Evolutionary conservation across 2,329 filamentous ascomycete genomes (phyloP).

Genomic region (Alternaria solani): DNA sequence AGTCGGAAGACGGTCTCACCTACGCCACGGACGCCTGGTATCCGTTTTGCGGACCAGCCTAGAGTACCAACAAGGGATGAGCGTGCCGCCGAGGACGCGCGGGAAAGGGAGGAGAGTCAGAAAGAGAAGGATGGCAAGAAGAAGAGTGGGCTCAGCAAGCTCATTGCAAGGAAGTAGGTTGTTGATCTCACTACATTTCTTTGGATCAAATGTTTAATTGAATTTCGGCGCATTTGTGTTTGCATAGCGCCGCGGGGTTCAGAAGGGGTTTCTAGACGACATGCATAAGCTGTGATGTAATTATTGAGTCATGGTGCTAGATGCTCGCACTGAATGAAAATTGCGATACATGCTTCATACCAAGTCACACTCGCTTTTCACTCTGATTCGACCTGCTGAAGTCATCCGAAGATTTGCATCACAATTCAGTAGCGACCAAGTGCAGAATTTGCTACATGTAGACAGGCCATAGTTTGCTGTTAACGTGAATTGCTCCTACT

Average conservation of each 20-base stretch:
- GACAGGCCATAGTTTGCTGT: neutral
- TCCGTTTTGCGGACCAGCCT: slow-evolving; percentile 66
- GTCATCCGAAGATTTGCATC: neutral
- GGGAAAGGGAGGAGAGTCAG: slow-evolving; percentile 31
- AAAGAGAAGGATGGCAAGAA: slow-evolving; percentile 21
- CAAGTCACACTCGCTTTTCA: neutral
- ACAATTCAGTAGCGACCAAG: neutral
- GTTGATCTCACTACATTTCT: neutral
- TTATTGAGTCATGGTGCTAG: neutral
- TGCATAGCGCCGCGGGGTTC: slow-evolving; percentile 5
- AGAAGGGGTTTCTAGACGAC: neutral
- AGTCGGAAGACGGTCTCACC: slow-evolving; percentile 20
- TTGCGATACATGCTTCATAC: neutral
- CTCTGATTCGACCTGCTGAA: neutral
- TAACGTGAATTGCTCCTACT: neutral
- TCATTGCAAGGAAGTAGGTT: slow-evolving; percentile 27
- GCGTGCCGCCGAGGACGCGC: slow-evolving; percentile 34
- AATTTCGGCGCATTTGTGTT: slow-evolving; percentile 2
- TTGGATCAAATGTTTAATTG: slow-evolving; percentile 1
- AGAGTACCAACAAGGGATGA: slow-evolving; percentile 47
- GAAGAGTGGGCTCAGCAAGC: slow-evolving; percentile 31
- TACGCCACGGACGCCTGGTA: slow-evolving; percentile 58
- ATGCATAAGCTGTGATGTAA: neutral
- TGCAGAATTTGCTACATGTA: neutral
- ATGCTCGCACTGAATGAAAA: neutral